phyloP scores from a whole-genome alignment of 768 basidiomycete genomes.

The Leccinum longicurvipes region DNA sequence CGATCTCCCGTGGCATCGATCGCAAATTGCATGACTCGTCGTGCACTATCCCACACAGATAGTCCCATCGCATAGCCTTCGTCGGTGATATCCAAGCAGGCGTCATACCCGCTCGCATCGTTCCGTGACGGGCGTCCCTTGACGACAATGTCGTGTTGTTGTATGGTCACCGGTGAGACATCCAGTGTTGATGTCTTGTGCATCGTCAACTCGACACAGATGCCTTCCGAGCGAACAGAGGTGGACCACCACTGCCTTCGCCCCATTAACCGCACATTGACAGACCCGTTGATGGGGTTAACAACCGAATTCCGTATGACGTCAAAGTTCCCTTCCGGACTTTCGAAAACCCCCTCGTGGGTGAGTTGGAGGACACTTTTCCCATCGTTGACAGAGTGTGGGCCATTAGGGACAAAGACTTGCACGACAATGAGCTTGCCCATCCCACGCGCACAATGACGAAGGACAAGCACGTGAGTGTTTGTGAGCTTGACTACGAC shows the following conservation, averaged over 20 bases:
- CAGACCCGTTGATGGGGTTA: not conserved
- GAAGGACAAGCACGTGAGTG: not conserved
- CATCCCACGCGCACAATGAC: not conserved
- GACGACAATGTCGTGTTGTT: not conserved
- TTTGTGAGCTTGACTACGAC: not conserved
- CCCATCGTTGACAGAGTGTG: not conserved
- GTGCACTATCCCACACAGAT: not conserved
- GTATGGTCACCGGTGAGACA: not conserved
- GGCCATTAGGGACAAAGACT: not conserved
- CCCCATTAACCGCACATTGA: not conserved
- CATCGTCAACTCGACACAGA: not conserved
- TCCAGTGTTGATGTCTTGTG: not conserved
- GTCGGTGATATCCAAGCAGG: not conserved
- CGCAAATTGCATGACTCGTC: not conserved
- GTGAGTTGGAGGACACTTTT: not conserved
- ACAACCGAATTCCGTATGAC: not conserved
- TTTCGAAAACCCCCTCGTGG: not conserved
- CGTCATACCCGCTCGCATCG: not conserved
- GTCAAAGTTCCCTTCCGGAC: not conserved
- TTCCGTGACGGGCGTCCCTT: not conserved
- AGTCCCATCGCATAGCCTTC: not conserved
- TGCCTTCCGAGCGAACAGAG: not conserved
- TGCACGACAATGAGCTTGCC: not conserved
- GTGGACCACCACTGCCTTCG: not conserved
- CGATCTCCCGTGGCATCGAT: not conserved